These are phyloP conservation scores for Claviceps sp. DNA, from an alignment of 2,329 filamentous ascomycete species.

Conservation along the genomic window DNA sequence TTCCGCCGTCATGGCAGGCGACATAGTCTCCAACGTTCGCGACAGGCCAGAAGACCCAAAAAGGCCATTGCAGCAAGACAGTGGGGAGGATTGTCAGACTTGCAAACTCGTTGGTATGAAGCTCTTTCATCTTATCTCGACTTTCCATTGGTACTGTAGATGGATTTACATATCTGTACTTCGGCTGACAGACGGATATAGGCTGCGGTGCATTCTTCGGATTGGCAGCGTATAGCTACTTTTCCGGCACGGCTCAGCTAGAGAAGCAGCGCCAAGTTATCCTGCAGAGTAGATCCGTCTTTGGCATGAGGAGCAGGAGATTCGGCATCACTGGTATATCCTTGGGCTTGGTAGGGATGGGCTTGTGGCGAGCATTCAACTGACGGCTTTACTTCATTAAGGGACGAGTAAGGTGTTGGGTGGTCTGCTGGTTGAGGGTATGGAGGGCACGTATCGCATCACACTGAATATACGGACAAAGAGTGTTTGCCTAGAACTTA, in stretches of 20 bases:
- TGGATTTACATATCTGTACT: background rate
- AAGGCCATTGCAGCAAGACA: slow-evolving; percentile 41
- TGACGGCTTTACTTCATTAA: background rate
- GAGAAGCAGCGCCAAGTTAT: slow-evolving; percentile 52
- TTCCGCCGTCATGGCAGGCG: slow-evolving; percentile 16
- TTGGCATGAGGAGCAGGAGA: slow-evolving; percentile 59
- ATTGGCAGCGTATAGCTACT: slow-evolving; percentile 64
- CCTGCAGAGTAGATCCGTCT: slow-evolving; percentile 53
- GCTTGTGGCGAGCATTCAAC: slow-evolving; percentile 53
- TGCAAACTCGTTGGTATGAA: slow-evolving; percentile 58
- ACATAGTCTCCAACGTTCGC: slow-evolving; percentile 36
- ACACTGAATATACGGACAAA: background rate
- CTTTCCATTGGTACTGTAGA: too few species aligned
- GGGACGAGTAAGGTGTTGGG: background rate
- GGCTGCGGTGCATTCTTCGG: slow-evolving; percentile 64
- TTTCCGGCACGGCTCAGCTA: slow-evolving; percentile 60
- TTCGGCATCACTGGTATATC: slow-evolving; percentile 56
- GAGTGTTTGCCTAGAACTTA: too few species aligned
- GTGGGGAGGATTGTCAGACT: slow-evolving; percentile 52
- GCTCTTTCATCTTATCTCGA: background rate
- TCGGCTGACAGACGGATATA: slow-evolving; percentile 19
- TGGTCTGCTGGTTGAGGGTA: background rate
- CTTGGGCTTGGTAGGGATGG: slow-evolving; percentile 53
- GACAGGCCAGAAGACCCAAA: slow-evolving; percentile 50
- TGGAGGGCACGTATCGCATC: background rate